Conservation (phyloP, 2,329 filamentous ascomycete species). For the Colletotrichum cereale region DNA sequence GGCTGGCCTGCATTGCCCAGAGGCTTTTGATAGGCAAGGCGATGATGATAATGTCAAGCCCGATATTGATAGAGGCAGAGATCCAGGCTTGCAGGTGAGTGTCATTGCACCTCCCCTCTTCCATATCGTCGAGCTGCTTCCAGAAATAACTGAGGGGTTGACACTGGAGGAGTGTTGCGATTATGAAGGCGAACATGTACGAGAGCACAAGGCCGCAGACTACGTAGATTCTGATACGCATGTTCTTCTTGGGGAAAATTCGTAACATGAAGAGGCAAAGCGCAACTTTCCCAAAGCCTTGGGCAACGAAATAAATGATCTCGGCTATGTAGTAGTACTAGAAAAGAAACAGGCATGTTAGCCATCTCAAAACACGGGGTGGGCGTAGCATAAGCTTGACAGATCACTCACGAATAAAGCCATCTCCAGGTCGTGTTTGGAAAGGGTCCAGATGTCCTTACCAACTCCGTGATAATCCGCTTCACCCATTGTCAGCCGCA, state of each 20-base stretch:
- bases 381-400: too few relatives aligned
- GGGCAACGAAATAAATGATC: too few relatives aligned
- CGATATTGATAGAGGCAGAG: conserved; percentile 38
- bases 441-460: too few relatives aligned
- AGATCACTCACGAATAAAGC: too few relatives aligned
- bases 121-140: too few relatives aligned
- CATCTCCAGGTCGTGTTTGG: too few relatives aligned
- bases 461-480: too few relatives aligned
- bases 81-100: conserved; percentile 1
- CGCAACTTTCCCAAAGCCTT: conserved; percentile 45
- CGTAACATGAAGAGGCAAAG: conserved; percentile 49
- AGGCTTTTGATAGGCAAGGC: conserved; percentile 39
- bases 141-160: too few relatives aligned
- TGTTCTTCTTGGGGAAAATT: conserved; percentile 44
- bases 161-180: background rate
- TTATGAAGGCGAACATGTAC: background rate
- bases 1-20: conserved; percentile 36
- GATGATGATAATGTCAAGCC: conserved; percentile 42
- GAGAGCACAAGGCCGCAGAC: background rate
- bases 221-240: background rate
- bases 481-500: too few relatives aligned
- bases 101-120: background rate
- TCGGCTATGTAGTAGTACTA: too few relatives aligned
- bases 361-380: too few relatives aligned
- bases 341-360: too few relatives aligned